These are phyloP conservation scores for Leishmania martiniquensis DNA, from an alignment of 208 protist genomes.

Conservation along the genomic window DNA sequence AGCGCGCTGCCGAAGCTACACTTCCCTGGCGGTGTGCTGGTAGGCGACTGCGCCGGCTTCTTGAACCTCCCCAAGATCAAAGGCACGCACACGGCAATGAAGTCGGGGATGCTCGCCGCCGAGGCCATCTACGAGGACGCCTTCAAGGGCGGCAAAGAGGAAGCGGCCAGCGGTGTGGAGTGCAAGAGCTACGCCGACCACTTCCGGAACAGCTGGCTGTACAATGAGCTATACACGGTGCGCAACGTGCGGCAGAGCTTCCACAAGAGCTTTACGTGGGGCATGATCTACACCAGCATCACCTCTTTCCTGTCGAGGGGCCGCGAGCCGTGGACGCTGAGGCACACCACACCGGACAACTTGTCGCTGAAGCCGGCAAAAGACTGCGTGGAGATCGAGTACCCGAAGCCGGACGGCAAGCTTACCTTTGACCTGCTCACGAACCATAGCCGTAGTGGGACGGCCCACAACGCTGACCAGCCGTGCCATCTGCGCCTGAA, in stretches of 20 bases:
- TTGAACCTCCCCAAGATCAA: constrained; percentile 99
- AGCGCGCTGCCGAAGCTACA: constrained; percentile 94
- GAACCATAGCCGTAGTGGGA: constrained; percentile 94
- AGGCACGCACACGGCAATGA: constrained; percentile 98
- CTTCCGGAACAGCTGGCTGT: constrained; percentile 94
- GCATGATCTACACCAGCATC: constrained; percentile 85
- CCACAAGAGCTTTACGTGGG: constrained; percentile 79
- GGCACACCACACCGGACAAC: constrained; percentile 81
- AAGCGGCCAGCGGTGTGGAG: constrained; percentile 47
- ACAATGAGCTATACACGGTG: constrained; percentile 93
- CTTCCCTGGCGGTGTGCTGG: constrained; percentile 94
- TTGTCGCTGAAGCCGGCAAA: constrained; percentile 63
- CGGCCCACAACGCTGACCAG: constrained; percentile 97
- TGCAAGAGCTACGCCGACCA: constrained; percentile 82
- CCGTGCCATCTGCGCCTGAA: constrained; percentile 93
- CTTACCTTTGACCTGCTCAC: constrained; percentile 98
- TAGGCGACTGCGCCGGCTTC: constrained; percentile 98
- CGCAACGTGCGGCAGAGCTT: constrained; percentile 96
- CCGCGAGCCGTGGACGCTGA: constrained; percentile 92
- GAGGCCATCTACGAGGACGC: constrained; percentile 85
- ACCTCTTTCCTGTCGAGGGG: constrained; percentile 83
- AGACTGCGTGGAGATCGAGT: constrained; percentile 91
- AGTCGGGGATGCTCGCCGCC: constrained; percentile 88
- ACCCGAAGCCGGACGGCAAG: constrained; percentile 97
- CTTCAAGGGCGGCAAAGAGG: constrained; percentile 64